Evolutionary conservation across 257 asterid genomes (phyloP).

Genomic region (Solanum tarijense): DNA sequence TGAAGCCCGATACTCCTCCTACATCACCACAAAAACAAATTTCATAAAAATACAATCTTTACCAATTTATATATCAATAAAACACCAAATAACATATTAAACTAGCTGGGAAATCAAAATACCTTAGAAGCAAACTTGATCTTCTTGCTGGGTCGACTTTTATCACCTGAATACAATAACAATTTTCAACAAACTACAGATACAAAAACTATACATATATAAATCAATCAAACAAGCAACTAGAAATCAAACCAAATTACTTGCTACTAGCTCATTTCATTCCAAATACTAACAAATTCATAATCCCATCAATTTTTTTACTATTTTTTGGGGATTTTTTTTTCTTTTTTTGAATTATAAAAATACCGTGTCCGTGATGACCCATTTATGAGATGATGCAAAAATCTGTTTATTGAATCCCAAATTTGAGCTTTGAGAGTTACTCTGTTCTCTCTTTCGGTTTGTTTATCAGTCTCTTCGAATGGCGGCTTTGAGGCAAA

Average conservation of each 20-base stretch:
- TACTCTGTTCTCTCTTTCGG: not conserved
- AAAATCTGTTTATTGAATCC: not conserved
- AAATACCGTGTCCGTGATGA: not conserved
- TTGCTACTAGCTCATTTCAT: not conserved
- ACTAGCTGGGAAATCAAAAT: not conserved
- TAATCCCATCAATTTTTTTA: not conserved
- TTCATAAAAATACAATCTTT: not conserved
- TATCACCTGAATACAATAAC: slow-evolving; percentile 57
- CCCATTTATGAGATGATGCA: not conserved
- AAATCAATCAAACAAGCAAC: not conserved
- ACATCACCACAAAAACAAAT: slow-evolving; percentile 1
- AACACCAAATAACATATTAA: not conserved
- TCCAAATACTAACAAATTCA: not conserved
- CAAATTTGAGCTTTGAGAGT: not conserved
- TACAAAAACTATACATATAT: not conserved
- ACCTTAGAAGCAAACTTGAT: slow-evolving; percentile 61
- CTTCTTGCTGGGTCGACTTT: slow-evolving; percentile 62
- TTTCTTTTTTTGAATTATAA: not conserved
- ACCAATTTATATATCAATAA: not conserved
- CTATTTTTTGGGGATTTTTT: not conserved
- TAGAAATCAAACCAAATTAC: not conserved
- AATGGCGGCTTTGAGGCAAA: not conserved
- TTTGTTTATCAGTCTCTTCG: not conserved
- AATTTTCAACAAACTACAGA: not conserved
- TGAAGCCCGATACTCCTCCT: slow-evolving; percentile 51